Evolutionary conservation across 192 early-diverging fungal species (phyloP).

Genomic region (Coemansia sp.): DNA sequence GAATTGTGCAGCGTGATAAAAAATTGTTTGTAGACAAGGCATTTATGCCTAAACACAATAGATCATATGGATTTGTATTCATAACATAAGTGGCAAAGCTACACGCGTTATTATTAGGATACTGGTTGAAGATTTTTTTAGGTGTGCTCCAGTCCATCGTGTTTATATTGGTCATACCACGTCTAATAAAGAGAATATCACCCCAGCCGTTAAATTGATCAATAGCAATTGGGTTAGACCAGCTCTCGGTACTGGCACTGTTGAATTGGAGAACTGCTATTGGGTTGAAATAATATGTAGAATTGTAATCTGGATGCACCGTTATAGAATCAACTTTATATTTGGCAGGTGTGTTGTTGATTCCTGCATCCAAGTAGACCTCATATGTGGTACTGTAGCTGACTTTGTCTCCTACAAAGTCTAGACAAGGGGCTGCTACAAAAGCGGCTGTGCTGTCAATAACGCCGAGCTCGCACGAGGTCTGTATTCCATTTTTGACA

Average conservation of each 20-base stretch:
- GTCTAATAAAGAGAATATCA: background rate
- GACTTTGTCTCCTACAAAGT: slow-evolving; percentile 1
- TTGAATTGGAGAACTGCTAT: slow-evolving; percentile 8
- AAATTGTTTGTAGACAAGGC: background rate
- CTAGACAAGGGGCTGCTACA: slow-evolving; percentile 1
- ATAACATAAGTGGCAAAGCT: too few relatives aligned
- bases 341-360: slow-evolving; percentile 4
- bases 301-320: background rate
- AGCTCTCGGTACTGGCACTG: background rate
- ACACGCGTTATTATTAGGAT: too few relatives aligned
- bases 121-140: too few relatives aligned
- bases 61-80: too few relatives aligned
- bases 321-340: background rate
- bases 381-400: background rate
- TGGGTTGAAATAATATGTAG: background rate
- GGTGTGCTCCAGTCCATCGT: too few relatives aligned
- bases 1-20: background rate
- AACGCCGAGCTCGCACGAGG: slow-evolving; percentile 13
- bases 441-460: background rate
- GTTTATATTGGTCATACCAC: background rate
- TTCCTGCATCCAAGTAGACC: slow-evolving; percentile 8
- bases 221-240: background rate
- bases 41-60: too few relatives aligned
- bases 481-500: slow-evolving; percentile 1
- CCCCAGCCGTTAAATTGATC: background rate